Conservation (phyloP, 495 filamentous ascomycete species). For the Aspergillus egyptiacus region DNA sequence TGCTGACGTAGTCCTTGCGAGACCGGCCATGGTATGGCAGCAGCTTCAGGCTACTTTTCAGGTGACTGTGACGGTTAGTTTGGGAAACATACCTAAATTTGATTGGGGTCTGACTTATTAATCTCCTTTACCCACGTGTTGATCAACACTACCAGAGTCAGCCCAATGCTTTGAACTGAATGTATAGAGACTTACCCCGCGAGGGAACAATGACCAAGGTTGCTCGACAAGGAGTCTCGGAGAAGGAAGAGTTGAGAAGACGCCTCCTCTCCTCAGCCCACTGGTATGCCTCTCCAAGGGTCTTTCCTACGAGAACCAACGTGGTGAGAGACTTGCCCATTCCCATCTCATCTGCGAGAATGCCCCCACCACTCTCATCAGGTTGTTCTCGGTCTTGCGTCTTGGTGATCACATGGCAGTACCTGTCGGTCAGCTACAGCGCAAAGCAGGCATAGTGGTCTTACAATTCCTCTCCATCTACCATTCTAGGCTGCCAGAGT, state of each 20-base stretch:
- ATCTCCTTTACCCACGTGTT: constrained; percentile 4
- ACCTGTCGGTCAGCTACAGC: background rate
- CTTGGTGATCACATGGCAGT: background rate
- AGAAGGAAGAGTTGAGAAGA: background rate
- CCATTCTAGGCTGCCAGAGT: background rate
- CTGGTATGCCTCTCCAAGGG: background rate
- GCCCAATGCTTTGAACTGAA: background rate
- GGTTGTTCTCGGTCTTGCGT: background rate
- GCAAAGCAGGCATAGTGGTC: background rate
- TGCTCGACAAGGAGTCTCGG: background rate
- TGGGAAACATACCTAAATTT: background rate
- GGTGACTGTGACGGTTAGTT: background rate
- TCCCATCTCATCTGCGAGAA: constrained; percentile 8
- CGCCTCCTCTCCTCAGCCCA: background rate
- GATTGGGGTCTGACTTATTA: background rate
- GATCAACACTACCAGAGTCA: constrained; percentile 1
- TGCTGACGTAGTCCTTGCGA: background rate
- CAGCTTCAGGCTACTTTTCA: background rate
- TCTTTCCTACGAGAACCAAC: constrained; percentile 1
- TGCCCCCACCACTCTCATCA: constrained; percentile 1
- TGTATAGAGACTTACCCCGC: background rate
- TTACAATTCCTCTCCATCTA: background rate
- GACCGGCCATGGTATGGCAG: background rate
- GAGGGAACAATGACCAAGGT: constrained; percentile 8
- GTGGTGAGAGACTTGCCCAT: constrained; percentile 7